These are phyloP conservation scores for Aspergillus novofumigatus DNA, from an alignment of 2,329 filamentous ascomycete genomes.

Conservation along the genomic window DNA sequence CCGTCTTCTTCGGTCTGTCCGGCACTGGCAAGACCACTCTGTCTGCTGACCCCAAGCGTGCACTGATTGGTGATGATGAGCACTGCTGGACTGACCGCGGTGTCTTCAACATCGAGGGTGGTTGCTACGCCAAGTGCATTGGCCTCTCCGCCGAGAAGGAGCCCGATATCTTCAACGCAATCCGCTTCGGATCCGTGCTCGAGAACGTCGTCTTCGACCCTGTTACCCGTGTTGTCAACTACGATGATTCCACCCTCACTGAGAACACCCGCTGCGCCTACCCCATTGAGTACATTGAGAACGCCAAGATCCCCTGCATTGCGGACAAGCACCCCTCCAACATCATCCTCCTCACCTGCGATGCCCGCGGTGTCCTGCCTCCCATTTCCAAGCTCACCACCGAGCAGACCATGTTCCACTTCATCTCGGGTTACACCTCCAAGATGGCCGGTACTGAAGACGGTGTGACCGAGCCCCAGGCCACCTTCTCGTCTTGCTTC, in stretches of 20 bases:
- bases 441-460: conserved; percentile 99
- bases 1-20: conserved; percentile 98
- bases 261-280: conserved; percentile 99
- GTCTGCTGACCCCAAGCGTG: conserved; percentile 93
- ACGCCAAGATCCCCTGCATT: conserved; percentile 97
- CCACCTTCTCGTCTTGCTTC: conserved; percentile 99
- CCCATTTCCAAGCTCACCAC: conserved; percentile 95
- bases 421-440: conserved; percentile 99
- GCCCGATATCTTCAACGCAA: conserved; percentile 93
- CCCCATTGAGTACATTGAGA: conserved; percentile 97
- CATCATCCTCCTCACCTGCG: conserved; percentile 97
- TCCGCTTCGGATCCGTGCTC: conserved; percentile 93
- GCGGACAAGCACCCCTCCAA: conserved; percentile 85
- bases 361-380: conserved; percentile 92
- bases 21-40: conserved; percentile 98
- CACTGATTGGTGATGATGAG: conserved; percentile 96
- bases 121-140: conserved; percentile 99
- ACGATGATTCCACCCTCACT: conserved; percentile 89
- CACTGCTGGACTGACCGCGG: conserved; percentile 98
- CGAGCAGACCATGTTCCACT: conserved; percentile 99
- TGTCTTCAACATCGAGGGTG: conserved; percentile 99
- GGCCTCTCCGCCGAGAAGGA: conserved; percentile 98
- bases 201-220: conserved; percentile 99
- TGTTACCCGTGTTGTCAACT: conserved; percentile 83
- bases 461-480: conserved; percentile 92